Conservation (phyloP, 2,329 filamentous ascomycete species). For the Trichoderma simmonsii region DNA sequence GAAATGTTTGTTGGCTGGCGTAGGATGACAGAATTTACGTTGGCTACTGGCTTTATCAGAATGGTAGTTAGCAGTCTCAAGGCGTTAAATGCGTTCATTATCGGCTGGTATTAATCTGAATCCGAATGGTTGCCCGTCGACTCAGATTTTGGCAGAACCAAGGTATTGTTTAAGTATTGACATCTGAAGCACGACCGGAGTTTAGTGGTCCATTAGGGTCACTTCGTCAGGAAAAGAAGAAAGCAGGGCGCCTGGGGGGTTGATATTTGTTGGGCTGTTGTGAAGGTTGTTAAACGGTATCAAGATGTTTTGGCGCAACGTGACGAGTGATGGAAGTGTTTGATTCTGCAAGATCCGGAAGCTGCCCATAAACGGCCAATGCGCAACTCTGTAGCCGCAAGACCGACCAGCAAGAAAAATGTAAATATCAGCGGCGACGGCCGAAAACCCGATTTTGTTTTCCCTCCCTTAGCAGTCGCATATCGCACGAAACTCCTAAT, state of each 20-base stretch:
- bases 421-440: slow-evolving; percentile 32
- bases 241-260: slow-evolving; percentile 27
- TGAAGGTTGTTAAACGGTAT: slow-evolving; percentile 35
- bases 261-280: slow-evolving; percentile 34
- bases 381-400: slow-evolving; percentile 37
- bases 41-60: slow-evolving; percentile 29
- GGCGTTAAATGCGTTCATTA: slow-evolving; percentile 20
- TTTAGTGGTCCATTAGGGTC: slow-evolving; percentile 34
- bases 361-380: slow-evolving; percentile 39
- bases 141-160: slow-evolving; percentile 21
- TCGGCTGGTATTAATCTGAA: slow-evolving; percentile 22
- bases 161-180: slow-evolving; percentile 19
- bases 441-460: slow-evolving; percentile 35
- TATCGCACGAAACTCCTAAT: slow-evolving; percentile 37
- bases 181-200: slow-evolving; percentile 30
- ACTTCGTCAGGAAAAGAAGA: slow-evolving; percentile 28
- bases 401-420: slow-evolving; percentile 37
- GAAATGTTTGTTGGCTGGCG: slow-evolving; percentile 27
- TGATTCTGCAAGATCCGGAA: slow-evolving; percentile 40
- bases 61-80: slow-evolving; percentile 26
- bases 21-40: slow-evolving; percentile 33
- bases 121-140: slow-evolving; percentile 28
- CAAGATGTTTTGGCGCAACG: slow-evolving; percentile 37
- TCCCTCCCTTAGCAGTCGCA: slow-evolving; percentile 37
- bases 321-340: slow-evolving; percentile 39